Evolutionary conservation across 1,139 yeast species (phyloP).

Genomic region (Candida dubliniensis): DNA sequence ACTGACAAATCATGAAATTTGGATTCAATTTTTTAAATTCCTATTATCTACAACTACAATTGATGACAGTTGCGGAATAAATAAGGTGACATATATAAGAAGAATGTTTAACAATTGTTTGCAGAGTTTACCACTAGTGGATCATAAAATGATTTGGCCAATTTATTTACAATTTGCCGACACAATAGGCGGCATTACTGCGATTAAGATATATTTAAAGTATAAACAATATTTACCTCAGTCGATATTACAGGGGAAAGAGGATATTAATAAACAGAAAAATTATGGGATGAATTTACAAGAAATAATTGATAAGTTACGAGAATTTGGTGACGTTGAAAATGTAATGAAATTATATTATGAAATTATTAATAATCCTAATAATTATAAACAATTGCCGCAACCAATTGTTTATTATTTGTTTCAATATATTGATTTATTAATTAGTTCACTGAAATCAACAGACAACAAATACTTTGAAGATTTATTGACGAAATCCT

Average conservation of each 20-base stretch:
- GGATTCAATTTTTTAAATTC: slow-evolving; percentile 57
- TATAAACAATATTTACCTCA: slow-evolving; percentile 35
- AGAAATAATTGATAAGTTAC: slow-evolving; percentile 23
- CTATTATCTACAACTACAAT: slow-evolving; percentile 20
- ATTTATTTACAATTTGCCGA: slow-evolving; percentile 54
- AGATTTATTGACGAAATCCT: slow-evolving; percentile 8
- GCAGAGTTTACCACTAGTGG: slow-evolving; percentile 46
- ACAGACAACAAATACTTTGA: slow-evolving; percentile 8
- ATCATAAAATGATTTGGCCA: slow-evolving; percentile 66
- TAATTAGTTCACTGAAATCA: slow-evolving; percentile 22
- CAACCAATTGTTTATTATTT: slow-evolving; percentile 30
- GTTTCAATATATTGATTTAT: slow-evolving; percentile 47
- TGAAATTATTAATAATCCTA: slow-evolving; percentile 14
- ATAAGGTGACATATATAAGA: slow-evolving; percentile 46
- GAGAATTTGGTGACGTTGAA: slow-evolving; percentile 23
- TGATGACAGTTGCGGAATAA: slow-evolving; percentile 11
- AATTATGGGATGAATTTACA: slow-evolving; percentile 13
- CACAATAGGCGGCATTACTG: slow-evolving; percentile 42
- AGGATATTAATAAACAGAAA: background rate
- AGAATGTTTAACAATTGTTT: slow-evolving; percentile 55
- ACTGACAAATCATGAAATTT: slow-evolving; percentile 49
- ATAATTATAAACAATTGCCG: slow-evolving; percentile 16
- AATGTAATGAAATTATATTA: slow-evolving; percentile 19
- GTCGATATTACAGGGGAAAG: slow-evolving; percentile 9
- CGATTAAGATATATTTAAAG: slow-evolving; percentile 42